Conservation (phyloP, 257 asterid species). For the Plantago elongata region DNA sequence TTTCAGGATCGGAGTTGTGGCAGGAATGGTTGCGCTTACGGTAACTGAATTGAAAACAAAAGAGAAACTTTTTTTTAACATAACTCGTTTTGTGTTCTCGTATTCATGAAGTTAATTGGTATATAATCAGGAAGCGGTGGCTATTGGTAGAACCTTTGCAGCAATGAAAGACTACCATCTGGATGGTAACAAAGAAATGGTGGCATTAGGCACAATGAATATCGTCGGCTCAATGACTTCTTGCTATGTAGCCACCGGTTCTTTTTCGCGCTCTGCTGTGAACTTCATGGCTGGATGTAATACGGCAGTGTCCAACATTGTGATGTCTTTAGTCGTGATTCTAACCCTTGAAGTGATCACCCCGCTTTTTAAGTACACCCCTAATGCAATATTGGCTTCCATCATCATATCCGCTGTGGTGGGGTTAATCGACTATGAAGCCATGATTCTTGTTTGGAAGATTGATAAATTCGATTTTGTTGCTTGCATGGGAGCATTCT, state of each 20-base stretch:
- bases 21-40: constrained; percentile 61
- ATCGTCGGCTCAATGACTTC: constrained; percentile 69
- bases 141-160: constrained; percentile 78
- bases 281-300: constrained; percentile 69
- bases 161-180: constrained; percentile 66
- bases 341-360: constrained; percentile 55
- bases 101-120: not conserved
- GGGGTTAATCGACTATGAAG: constrained; percentile 47
- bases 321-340: constrained; percentile 56
- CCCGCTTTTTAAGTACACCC: constrained; percentile 70
- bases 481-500: constrained; percentile 81
- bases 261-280: constrained; percentile 43
- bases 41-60: constrained; percentile 27
- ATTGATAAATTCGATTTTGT: constrained; percentile 67
- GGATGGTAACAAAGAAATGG: constrained; percentile 81
- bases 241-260: constrained; percentile 59
- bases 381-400: constrained; percentile 64
- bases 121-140: constrained; percentile 63
- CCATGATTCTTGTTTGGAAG: constrained; percentile 59
- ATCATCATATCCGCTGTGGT: constrained; percentile 67
- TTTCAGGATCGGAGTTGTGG: constrained; percentile 51
- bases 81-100: no score
- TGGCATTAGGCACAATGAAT: constrained; percentile 74
- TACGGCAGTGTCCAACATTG: constrained; percentile 64
- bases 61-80: not conserved